Base-by-base conservation (phyloP, 2,329 filamentous ascomycete genomes). In the Botrytis pseudocinerea region DNA sequence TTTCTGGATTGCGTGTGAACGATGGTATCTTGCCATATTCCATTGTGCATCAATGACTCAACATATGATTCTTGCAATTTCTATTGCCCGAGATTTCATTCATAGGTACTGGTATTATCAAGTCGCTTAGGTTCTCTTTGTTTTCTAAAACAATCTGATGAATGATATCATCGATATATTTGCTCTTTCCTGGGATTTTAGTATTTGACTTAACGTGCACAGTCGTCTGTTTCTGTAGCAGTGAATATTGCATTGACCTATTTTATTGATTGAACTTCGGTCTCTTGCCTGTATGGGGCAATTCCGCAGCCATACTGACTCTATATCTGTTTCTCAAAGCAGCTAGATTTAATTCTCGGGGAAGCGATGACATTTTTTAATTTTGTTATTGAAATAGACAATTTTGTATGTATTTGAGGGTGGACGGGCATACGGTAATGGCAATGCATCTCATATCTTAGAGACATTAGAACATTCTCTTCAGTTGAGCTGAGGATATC, bases 321-420 rank as follows among this genome's bases (percentile, higher is more conserved):
- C 73, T 83, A 85, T 87, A 65, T 82, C 84, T 77, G 84, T 86
- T 73, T 87, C 87, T 71, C 82, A 76, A 85, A 85, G 75, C 85
- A 85, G 79, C 85, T 81, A 71, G 81, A 85, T 84, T 89, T 89
- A 86, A 97, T 98, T 92, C 98, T 98, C 74, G 96, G 96, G 38
- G 95, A 98, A 22, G 96, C 96, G 75, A 95, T 97, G 82, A 98
- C 98, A 80, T 95, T 95, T 98, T 98, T 20, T 7, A 72, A 96
- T 95, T 76, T 95, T 90, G 85, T 98, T 99, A 77, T 96, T 96
- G 82, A 95, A 98, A 87, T 98, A 98, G 57, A 98, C 96, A 78
- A 96, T 96, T 96, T 85, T 98, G 96, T 96, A 99, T 99, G 86
- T 98, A 95, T 71, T 91, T 92, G 38, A 98, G 88, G 76, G 96